Evolutionary conservation across 2,329 filamentous ascomycete genomes (phyloP), one percentile per base, ranked within the genome.

Genomic region (Mariannaea elegans): DNA sequence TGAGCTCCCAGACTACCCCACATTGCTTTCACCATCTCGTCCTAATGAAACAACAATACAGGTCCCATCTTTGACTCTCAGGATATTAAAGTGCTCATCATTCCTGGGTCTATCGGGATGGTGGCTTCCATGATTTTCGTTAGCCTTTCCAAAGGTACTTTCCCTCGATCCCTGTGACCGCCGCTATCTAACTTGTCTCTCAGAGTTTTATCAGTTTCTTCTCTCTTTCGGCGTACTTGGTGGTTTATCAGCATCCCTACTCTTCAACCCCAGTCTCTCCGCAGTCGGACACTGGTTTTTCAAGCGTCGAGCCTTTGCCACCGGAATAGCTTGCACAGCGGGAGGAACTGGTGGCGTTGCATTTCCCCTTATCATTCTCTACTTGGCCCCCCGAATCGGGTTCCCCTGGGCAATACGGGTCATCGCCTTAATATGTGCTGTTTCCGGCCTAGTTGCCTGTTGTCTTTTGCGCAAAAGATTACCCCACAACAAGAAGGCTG

Each of bases 271-370:
- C 0, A 84, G 87, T 13, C 78, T 92, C 52, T 83, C 87, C 3
- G 83, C 87, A 8, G 82, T 92, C 12, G 87, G 87, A 0, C 90
- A 93, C 67, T 92, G 84, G 77, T 93, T 93, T 76, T 79, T 87
- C 7, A 75, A 77, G 10, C 84, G 84, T 51, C 84, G 90, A 14
- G 90, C 85, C 2, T 81, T 87, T 54, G 89, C 90, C 2, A 92
- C 88, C 1, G 90, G 90, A 7, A 78, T 93, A 38, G 89, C 89
- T 6, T 84, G 87, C 13, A 86, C 87, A 0, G 90, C 90, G 3
- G 85, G 84, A 14, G 85, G 84, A 3, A 69, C 87, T 6, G 87
- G 86, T 10, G 87, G 86, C 8, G 79, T 89, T 32, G 71, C 81
- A 0, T 88, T 87, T 23, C 72, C 74, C 0, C 62, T 76, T 4